These are phyloP conservation scores for Piper betle DNA, from an alignment of 164 flowering plant genomes.

Conservation along the genomic window DNA sequence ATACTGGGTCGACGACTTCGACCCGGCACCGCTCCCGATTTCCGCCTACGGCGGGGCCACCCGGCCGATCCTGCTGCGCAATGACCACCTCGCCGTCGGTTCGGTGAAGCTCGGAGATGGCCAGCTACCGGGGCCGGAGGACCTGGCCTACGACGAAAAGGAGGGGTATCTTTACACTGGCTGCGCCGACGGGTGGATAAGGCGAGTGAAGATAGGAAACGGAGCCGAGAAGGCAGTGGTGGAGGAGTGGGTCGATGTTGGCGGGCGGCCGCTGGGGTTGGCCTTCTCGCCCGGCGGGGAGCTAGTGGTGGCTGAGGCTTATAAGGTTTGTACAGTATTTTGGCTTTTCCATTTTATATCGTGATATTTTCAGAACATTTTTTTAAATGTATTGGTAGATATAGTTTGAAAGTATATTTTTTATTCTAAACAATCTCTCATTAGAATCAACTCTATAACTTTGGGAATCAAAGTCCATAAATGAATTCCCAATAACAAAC, in stretches of 20 bases:
- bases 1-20: constrained; percentile 35
- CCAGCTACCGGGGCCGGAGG: constrained; percentile 52
- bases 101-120: constrained; percentile 41
- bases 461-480: too few species aligned
- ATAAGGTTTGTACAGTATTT: constrained; percentile 21
- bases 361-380: not conserved
- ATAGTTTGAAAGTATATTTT: too few species aligned
- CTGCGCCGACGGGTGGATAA: constrained; percentile 72
- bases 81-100: constrained; percentile 22
- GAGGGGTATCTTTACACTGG: constrained; percentile 44
- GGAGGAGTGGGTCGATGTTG: constrained; percentile 45
- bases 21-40: constrained; percentile 42
- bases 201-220: constrained; percentile 27
- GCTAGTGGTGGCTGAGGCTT: constrained; percentile 44
- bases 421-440: too few species aligned
- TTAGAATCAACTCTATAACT: too few species aligned
- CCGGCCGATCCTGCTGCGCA: constrained; percentile 16
- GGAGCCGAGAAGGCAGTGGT: constrained; percentile 20
- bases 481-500: too few species aligned
- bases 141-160: constrained; percentile 41
- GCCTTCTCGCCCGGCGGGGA: constrained; percentile 27
- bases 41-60: constrained; percentile 11
- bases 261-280: constrained; percentile 68
- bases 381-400: too few species aligned
- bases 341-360: not conserved